These are phyloP conservation scores for Phaeolepiota aurea DNA, from an alignment of 768 basidiomycete genomes.

Conservation along the genomic window DNA sequence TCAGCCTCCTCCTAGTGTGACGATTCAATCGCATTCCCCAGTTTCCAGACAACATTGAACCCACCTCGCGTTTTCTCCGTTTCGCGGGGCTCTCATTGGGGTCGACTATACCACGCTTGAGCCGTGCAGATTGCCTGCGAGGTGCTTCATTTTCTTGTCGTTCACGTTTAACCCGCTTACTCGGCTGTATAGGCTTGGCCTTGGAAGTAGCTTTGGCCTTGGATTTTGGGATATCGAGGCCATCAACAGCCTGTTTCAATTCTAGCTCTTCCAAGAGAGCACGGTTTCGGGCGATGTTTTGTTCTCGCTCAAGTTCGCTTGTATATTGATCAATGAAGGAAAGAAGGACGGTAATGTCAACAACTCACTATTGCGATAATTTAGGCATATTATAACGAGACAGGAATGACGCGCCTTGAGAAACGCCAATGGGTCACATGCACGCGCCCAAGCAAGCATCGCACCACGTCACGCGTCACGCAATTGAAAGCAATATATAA, in stretches of 20 bases:
- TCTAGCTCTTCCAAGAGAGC: conserved; percentile 67
- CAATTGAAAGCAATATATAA: too few species aligned
- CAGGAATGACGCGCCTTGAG: neutral
- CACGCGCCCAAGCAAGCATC: neutral
- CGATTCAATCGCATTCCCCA: neutral
- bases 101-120: conserved; percentile 39
- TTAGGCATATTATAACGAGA: conserved; percentile 23
- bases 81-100: conserved; percentile 59
- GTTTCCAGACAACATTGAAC: conserved; percentile 9
- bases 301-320: conserved; percentile 66
- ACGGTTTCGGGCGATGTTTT: conserved; percentile 76
- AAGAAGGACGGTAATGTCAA: too few species aligned
- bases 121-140: conserved; percentile 58
- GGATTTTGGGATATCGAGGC: conserved; percentile 37
- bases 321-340: neutral
- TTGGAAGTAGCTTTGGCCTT: conserved; percentile 24
- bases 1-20: conserved; percentile 39
- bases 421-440: neutral
- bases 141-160: conserved; percentile 33
- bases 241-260: conserved; percentile 44
- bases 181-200: conserved; percentile 52
- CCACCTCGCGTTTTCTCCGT: conserved; percentile 60
- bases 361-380: conserved; percentile 44
- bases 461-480: neutral
- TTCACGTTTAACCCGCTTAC: conserved; percentile 37